Percentiles rank a stretch among this genome's conserved stretches.
These are phyloP conservation scores for Stentor roeselii DNA, from an alignment of 73 alveolate genomes.

Conservation along the genomic window DNA sequence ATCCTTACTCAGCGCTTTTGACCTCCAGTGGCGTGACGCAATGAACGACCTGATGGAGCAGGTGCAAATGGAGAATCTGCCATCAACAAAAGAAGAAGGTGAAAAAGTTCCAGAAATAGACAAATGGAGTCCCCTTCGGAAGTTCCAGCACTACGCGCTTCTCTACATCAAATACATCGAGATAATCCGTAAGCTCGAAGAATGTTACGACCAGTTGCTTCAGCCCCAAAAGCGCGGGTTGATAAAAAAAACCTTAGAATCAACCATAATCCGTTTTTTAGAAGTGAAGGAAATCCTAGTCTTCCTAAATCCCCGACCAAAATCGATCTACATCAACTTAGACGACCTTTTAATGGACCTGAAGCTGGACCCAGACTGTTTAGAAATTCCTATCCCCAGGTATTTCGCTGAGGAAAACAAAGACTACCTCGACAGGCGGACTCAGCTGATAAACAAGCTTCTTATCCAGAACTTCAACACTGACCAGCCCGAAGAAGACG, in stretches of 20 bases:
- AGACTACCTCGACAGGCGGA: constrained; percentile 66
- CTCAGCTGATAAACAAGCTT: constrained; percentile 54
- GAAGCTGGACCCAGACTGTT: constrained; percentile 83
- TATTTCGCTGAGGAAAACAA: constrained; percentile 81
- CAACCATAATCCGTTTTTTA: constrained; percentile 75
- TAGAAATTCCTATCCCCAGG: constrained; percentile 94
- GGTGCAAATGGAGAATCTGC: constrained; percentile 44
- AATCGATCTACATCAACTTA: constrained; percentile 63
- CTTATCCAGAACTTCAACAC: constrained; percentile 55
- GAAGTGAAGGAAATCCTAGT: constrained; percentile 88
- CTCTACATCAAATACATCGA: constrained; percentile 95
- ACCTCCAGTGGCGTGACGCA: constrained; percentile 80
- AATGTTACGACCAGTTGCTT: constrained; percentile 97
- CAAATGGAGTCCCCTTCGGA: constrained; percentile 45
- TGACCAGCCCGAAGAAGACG: constrained; percentile 70
- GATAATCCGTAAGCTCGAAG: constrained; percentile 93
- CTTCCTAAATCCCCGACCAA: constrained; percentile 70
- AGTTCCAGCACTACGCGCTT: constrained; percentile 91
- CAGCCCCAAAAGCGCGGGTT: constrained; percentile 97
- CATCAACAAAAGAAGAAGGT: constrained; percentile 44
- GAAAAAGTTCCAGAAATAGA: constrained; percentile 55
- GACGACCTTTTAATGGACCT: constrained; percentile 93
- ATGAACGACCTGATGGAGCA: constrained; percentile 82
- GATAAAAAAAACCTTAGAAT: constrained; percentile 89
- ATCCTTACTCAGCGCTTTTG: constrained; percentile 48